phyloP scores from a whole-genome alignment of 768 basidiomycete genomes.

The Phylloporus arenicola region DNA sequence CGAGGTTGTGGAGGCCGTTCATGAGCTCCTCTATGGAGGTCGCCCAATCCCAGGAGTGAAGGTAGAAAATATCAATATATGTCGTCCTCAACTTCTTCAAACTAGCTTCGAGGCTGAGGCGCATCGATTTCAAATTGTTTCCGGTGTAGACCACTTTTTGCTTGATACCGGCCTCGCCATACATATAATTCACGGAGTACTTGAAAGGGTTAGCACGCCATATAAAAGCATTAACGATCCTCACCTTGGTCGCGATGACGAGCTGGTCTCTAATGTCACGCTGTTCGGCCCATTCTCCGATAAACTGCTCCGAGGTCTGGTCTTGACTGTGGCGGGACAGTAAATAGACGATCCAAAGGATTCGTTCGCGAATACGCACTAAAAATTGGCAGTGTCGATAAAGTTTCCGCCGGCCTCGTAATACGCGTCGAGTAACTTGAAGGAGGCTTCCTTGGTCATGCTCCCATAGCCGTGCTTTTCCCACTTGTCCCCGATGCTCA shows the following conservation, averaged over 20 bases:
- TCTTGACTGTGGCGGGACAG: constrained; percentile 23
- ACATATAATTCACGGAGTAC: constrained; percentile 17
- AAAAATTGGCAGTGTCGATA: constrained; percentile 33
- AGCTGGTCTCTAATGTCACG: constrained; percentile 38
- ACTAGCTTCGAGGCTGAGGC: constrained; percentile 31
- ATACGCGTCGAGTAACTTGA: too few relatives aligned
- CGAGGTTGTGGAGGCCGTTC: constrained; percentile 23
- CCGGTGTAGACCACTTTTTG: constrained; percentile 40
- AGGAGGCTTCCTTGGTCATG: constrained; percentile 38
- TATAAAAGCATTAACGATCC: too few relatives aligned
- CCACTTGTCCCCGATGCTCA: constrained; percentile 1
- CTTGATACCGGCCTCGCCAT: constrained; percentile 3
- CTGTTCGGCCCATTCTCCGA: constrained; percentile 42
- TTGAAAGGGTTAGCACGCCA: not conserved
- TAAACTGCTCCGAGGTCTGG: constrained; percentile 36
- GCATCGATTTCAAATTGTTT: constrained; percentile 41
- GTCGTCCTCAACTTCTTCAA: constrained; percentile 15
- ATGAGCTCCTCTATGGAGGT: constrained; percentile 36
- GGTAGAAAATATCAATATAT: constrained; percentile 9
- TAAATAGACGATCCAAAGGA: not conserved
- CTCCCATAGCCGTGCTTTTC: constrained; percentile 29
- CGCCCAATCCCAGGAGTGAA: constrained; percentile 29
- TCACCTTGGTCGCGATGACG: constrained; percentile 39
- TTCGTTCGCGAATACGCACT: constrained; percentile 21
- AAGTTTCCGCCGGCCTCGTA: too few relatives aligned